phyloP scores from a whole-genome alignment of 345 rosid genomes.

The Salix suchowensis region DNA sequence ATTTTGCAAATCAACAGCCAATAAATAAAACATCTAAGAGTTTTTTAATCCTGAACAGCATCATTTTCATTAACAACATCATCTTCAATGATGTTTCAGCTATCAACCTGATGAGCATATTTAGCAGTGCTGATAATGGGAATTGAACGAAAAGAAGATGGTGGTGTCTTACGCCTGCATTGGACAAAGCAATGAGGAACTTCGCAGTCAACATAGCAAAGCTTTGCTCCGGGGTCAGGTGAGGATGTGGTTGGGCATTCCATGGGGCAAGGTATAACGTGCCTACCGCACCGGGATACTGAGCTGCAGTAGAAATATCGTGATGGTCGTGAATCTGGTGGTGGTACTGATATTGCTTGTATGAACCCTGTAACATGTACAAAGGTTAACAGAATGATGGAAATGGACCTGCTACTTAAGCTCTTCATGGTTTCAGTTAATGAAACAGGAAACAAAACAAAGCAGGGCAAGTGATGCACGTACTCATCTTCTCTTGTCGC shows the following conservation, averaged over 20 bases:
- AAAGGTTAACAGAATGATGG: conserved; percentile 8
- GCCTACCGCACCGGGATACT: too few species aligned
- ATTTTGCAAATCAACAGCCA: not conserved
- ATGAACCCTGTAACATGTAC: conserved; percentile 6
- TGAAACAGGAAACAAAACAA: not conserved
- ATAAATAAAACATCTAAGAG: not conserved
- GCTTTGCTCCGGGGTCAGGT: conserved; percentile 4
- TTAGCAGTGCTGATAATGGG: not conserved
- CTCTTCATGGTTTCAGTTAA: conserved; percentile 6
- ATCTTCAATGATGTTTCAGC: not conserved
- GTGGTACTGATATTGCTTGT: too few species aligned
- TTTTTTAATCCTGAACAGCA: too few species aligned
- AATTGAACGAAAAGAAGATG: not conserved
- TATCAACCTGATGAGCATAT: not conserved
- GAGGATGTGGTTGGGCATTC: too few species aligned
- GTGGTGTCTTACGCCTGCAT: conserved; percentile 25
- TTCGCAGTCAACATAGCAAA: conserved; percentile 31
- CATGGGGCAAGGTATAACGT: too few species aligned
- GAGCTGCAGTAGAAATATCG: too few species aligned
- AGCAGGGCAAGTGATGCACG: not conserved
- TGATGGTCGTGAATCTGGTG: too few species aligned
- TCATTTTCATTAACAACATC: not conserved
- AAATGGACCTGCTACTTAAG: not conserved
- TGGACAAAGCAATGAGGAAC: conserved; percentile 28
- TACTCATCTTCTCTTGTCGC: not conserved